Evolutionary conservation across 2,329 filamentous ascomycete species (phyloP).

Genomic region (Thermomyces lanuginosus): DNA sequence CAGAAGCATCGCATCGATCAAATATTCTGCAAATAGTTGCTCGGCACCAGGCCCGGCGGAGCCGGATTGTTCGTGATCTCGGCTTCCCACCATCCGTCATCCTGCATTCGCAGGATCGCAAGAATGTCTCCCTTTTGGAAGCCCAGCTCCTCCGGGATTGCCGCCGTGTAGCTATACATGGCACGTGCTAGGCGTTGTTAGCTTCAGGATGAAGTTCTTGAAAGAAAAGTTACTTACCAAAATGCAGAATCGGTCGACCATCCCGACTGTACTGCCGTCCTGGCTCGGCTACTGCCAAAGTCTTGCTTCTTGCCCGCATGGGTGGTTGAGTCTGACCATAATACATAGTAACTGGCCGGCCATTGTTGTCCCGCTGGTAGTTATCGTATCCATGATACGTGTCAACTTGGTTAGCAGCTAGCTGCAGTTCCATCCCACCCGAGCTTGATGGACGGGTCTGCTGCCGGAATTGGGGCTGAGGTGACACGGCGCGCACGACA

Average conservation of each 20-base stretch:
- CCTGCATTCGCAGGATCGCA: constrained; percentile 75
- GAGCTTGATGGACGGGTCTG: constrained; percentile 34
- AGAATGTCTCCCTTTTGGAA: constrained; percentile 87
- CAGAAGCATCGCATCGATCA: constrained; percentile 11
- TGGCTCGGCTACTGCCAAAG: constrained; percentile 59
- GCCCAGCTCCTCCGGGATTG: constrained; percentile 84
- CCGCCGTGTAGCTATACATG: constrained; percentile 84
- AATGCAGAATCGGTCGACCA: constrained; percentile 76
- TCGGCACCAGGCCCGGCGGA: constrained; percentile 44
- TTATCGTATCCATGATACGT: constrained; percentile 34
- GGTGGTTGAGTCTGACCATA: constrained; percentile 38
- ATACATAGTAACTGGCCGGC: constrained; percentile 32
- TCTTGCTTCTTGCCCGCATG: constrained; percentile 54
- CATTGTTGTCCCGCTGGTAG: constrained; percentile 26
- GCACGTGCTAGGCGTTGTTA: constrained; percentile 52
- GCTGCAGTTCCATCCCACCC: constrained; percentile 50
- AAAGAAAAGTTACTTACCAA: constrained; percentile 51
- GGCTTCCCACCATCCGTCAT: constrained; percentile 99
- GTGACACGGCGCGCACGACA: constrained; percentile 35
- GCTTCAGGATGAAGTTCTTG: constrained; percentile 9
- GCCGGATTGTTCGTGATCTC: constrained; percentile 52
- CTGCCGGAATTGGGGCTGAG: constrained; percentile 36
- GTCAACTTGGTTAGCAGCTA: constrained; percentile 40
- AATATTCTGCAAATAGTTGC: constrained; percentile 49
- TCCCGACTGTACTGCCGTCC: constrained; percentile 62